phyloP scores from a whole-genome alignment of 2,329 filamentous ascomycete species.

The Calycina herbarum region DNA sequence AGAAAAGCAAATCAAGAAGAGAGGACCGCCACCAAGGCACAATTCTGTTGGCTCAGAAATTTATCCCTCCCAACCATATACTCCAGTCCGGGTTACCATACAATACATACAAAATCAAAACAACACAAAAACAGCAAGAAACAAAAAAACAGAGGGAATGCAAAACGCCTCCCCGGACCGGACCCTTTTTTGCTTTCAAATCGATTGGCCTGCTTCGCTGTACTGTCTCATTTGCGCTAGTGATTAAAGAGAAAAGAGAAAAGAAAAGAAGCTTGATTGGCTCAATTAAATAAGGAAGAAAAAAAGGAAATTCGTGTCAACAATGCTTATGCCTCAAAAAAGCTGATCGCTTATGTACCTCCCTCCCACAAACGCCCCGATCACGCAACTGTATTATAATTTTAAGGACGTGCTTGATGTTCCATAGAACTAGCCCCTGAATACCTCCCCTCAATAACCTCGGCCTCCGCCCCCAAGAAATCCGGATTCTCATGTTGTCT shows the following conservation, averaged over 20 bases:
- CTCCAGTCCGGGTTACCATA: too few species aligned
- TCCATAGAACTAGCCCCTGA: slow-evolving; percentile 30
- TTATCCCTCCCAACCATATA: too few species aligned
- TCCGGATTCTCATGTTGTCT: slow-evolving; percentile 46
- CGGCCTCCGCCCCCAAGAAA: slow-evolving; percentile 54
- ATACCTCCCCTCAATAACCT: slow-evolving; percentile 50
- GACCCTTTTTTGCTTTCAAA: too few species aligned
- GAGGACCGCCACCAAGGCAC: too few species aligned
- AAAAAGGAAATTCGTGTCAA: not conserved
- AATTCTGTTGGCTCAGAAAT: too few species aligned
- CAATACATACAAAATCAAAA: too few species aligned
- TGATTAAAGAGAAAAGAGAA: not conserved
- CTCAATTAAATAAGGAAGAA: not conserved
- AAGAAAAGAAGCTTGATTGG: not conserved
- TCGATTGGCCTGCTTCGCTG: not conserved
- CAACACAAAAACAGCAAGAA: too few species aligned
- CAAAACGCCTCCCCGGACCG: too few species aligned
- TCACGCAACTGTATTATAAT: not conserved
- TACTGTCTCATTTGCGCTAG: not conserved
- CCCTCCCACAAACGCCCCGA: not conserved
- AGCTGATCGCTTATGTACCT: not conserved
- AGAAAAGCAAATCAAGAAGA: too few species aligned
- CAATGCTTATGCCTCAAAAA: not conserved
- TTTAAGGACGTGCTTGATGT: slow-evolving; percentile 12
- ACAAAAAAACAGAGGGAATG: too few species aligned